phyloP scores from a whole-genome alignment of 2,329 filamentous ascomycete genomes.

The Geoglossum cookeanum region DNA sequence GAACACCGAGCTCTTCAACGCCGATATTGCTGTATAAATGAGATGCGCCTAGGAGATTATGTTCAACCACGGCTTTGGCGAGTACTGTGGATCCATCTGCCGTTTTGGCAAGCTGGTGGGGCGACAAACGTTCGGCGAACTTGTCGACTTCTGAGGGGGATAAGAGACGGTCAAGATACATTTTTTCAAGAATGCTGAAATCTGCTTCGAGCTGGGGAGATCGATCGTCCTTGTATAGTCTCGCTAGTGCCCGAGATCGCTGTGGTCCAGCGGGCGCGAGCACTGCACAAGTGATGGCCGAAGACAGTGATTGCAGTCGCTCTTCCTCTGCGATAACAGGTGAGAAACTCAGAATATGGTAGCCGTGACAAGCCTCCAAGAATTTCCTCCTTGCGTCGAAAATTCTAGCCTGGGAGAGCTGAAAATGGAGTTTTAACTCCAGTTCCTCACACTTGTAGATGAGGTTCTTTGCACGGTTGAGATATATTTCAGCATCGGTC shows the following conservation, averaged over 20 bases:
- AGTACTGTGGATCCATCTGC: slow-evolving; percentile 85
- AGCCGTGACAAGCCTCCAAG: slow-evolving; percentile 68
- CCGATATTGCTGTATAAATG: slow-evolving; percentile 60
- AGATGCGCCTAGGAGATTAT: slow-evolving; percentile 79
- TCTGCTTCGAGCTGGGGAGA: slow-evolving; percentile 49
- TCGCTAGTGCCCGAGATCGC: slow-evolving; percentile 59
- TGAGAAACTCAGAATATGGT: slow-evolving; percentile 71
- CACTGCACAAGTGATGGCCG: slow-evolving; percentile 81
- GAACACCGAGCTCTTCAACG: slow-evolving; percentile 52
- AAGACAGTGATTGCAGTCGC: slow-evolving; percentile 62
- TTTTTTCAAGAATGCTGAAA: slow-evolving; percentile 85
- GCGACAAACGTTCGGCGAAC: slow-evolving; percentile 61
- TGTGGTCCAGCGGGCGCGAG: slow-evolving; percentile 78
- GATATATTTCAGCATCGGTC: slow-evolving; percentile 61
- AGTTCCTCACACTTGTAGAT: slow-evolving; percentile 61
- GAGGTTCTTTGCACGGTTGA: slow-evolving; percentile 91
- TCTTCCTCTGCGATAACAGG: slow-evolving; percentile 69
- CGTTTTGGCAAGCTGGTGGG: slow-evolving; percentile 80
- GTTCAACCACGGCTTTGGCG: slow-evolving; percentile 83
- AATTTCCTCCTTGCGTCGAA: slow-evolving; percentile 81
- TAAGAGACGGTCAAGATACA: slow-evolving; percentile 80
- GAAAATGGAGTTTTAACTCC: slow-evolving; percentile 64
- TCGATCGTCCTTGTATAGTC: slow-evolving; percentile 86
- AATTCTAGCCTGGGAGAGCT: slow-evolving; percentile 81
- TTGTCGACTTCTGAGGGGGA: slow-evolving; percentile 64